Conservation (phyloP, 2,329 filamentous ascomycete species). For the Neonectria hederae region DNA sequence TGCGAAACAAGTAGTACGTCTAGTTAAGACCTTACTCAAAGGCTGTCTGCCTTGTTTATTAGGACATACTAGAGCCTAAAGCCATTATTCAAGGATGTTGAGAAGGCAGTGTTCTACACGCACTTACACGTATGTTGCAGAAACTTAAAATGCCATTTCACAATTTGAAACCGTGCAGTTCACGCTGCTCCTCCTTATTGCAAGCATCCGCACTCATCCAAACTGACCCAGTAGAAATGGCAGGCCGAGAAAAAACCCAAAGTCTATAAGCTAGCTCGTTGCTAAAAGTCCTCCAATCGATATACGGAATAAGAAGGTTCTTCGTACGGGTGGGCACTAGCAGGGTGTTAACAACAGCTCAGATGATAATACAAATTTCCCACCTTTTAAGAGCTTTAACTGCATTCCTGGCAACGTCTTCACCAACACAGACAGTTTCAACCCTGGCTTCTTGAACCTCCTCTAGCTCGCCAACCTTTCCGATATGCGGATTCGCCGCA, state of each 20-base stretch:
- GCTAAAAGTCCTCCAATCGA: conserved; percentile 27
- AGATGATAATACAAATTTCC: conserved; percentile 40
- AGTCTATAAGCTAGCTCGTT: background rate
- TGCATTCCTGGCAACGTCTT: conserved; percentile 63
- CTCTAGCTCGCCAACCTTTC: conserved; percentile 64
- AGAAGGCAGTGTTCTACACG: no score
- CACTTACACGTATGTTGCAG: no score
- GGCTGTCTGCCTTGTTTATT: no score
- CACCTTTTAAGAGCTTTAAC: conserved; percentile 72
- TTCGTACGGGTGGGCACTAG: conserved; percentile 39
- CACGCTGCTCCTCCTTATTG: no score
- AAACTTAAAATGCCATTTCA: no score
- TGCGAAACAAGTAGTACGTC: no score
- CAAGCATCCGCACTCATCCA: background rate
- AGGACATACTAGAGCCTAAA: no score
- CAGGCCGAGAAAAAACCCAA: background rate
- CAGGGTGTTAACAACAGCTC: conserved; percentile 6
- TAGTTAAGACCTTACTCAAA: no score
- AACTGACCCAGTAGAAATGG: background rate
- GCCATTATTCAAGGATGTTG: no score
- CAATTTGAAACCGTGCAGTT: no score
- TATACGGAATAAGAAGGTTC: conserved; percentile 28
- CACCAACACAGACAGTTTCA: conserved; percentile 69
- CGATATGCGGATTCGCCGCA: conserved; percentile 70
- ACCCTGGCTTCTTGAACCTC: conserved; percentile 67